Percentiles rank a stretch among this genome's conserved stretches.
Conservation (phyloP, 2,329 filamentous ascomycete genomes). For the Sporothrix globosa region DNA sequence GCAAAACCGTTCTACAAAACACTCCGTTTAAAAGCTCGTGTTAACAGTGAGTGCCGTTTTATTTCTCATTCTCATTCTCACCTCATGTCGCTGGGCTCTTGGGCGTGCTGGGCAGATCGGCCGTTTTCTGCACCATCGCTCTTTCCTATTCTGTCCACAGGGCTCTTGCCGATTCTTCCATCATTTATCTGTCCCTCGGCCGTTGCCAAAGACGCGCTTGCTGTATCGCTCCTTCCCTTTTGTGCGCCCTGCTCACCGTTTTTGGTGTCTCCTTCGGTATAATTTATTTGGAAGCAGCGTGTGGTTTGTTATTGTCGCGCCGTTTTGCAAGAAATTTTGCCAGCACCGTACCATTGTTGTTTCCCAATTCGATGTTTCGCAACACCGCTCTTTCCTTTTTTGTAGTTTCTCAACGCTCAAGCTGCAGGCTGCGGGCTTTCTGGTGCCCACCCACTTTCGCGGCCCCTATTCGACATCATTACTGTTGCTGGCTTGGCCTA, state of each 20-base stretch:
- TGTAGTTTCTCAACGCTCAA: constrained; percentile 9
- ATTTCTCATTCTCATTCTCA: background rate
- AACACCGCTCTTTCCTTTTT: constrained; percentile 14
- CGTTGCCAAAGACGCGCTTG: constrained; percentile 1
- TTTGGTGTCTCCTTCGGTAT: background rate
- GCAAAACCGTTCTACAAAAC: background rate
- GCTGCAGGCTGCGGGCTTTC: constrained; percentile 10
- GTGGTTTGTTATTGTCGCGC: background rate
- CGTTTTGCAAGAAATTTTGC: background rate
- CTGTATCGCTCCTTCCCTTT: constrained; percentile 3
- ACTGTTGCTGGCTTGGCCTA: background rate
- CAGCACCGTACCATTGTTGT: background rate
- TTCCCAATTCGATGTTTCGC: background rate
- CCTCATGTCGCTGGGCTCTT: background rate
- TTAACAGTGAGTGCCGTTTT: background rate
- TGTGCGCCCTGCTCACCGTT: background rate
- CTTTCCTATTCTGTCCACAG: constrained; percentile 8
- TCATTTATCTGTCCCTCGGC: background rate
- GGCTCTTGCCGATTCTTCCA: background rate
- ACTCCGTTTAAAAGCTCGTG: background rate
- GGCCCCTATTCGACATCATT: constrained; percentile 9
- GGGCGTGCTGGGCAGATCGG: background rate
- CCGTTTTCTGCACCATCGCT: constrained; percentile 2
- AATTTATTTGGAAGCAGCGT: background rate
- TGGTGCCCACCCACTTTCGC: background rate